These are phyloP conservation scores for Rhinocladiella similis DNA, from an alignment of 2,329 filamentous ascomycete species.

Conservation along the genomic window DNA sequence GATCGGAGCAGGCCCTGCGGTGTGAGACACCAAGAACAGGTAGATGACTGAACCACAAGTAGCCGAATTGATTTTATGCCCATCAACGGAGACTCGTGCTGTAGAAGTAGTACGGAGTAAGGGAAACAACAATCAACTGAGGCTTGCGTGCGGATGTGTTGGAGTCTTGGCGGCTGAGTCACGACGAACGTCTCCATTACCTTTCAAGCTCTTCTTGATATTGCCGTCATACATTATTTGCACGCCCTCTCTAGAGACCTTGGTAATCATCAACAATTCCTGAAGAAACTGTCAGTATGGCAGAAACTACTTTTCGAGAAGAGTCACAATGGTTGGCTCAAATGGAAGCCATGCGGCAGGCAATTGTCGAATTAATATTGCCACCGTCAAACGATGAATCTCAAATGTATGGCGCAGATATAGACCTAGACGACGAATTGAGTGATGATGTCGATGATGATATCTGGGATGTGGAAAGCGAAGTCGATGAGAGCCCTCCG, in stretches of 20 bases:
- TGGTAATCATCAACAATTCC: neutral
- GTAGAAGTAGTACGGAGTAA: too few species aligned
- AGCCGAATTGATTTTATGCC: neutral
- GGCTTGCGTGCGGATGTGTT: neutral
- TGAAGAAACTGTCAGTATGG: slow-evolving; percentile 16
- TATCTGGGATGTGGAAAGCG: slow-evolving; percentile 81
- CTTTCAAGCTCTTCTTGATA: neutral
- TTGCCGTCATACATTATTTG: neutral
- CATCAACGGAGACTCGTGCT: too few species aligned
- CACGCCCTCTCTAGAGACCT: too few species aligned
- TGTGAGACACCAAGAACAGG: neutral
- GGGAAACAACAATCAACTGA: too few species aligned
- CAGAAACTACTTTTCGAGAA: slow-evolving; percentile 28
- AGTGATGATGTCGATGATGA: slow-evolving; percentile 70
- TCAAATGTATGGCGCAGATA: slow-evolving; percentile 55
- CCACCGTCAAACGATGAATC: slow-evolving; percentile 48
- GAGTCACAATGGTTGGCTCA: slow-evolving; percentile 80
- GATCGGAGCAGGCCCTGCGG: slow-evolving; percentile 11
- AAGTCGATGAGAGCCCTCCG: slow-evolving; percentile 22
- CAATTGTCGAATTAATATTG: slow-evolving; percentile 71
- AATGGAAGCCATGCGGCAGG: slow-evolving; percentile 80
- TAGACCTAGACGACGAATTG: slow-evolving; percentile 59
- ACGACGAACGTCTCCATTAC: neutral
- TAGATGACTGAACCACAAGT: neutral
- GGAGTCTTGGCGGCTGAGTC: neutral